Base-by-base conservation (phyloP, 1,139 yeast species). In the Ogataea hybrid region DNA sequence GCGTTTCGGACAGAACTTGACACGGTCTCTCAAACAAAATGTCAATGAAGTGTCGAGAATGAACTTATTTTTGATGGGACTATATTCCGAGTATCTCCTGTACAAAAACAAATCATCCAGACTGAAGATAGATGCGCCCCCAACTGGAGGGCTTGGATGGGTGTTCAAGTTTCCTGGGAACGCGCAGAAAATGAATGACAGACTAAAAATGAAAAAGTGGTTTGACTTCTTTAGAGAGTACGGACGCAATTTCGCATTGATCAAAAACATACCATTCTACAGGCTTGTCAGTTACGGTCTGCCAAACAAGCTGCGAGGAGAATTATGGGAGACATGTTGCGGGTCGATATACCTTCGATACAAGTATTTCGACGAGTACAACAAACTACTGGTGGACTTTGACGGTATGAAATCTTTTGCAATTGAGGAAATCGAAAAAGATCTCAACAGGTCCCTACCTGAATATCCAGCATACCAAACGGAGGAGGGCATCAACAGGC, bases 381-480 rank as follows among this genome's bases (percentile, higher is more conserved):
- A 70, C 34, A 62, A 69, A 28, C 52, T 89, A 10, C 69, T 89
- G 37, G 70, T 70, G 3, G 81, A 76, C 17, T 81, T 85, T 59
- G 70, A 68, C 25, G 84, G 79, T 9, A 77, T 81, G 47, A 69
- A 68, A 2, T 85, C 97, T 0, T 67, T 86, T 42, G 97, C 98
- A 0, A 81, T 90, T 36, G 98, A 92, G 50, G 99, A 94, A 58
- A 94, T 94, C 52, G 97, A 90, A 61, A 94, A 94, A 61, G 99
- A 94, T 65, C 73, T 94, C 58, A 88, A 90, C 58, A 72, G 99
- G 45, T 89, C 97, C 0, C 67, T 94, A 45, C 99, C 99, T 0
- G 98, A 94, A 63, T 94, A 92, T 60, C 84, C 95, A 2, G 98
- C 96, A 0, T 94, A 90, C 59, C 97, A 92, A 62, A 73, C 75